Base-by-base conservation (phyloP, 1,284 basidiomycete species). In the Ganoderma boninense region DNA sequence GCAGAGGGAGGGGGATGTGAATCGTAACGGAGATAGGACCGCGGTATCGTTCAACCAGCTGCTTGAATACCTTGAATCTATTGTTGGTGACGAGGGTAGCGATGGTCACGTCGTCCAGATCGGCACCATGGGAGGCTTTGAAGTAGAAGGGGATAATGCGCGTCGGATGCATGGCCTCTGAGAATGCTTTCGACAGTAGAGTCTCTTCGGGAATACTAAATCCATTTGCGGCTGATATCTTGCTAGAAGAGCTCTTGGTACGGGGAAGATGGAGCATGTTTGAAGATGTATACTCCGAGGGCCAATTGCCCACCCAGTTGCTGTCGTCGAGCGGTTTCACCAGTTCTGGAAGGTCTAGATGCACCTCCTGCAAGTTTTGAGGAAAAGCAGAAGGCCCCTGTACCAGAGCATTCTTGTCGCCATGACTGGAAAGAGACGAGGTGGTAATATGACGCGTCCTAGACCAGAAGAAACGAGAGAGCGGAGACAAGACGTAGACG, bases 11-110 rank as follows among this genome's bases (percentile, higher is more conserved):
- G 6, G 82, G 80, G 63, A 95, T 87, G 75, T 96, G 94, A 23
- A 96, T 86, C 0, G 94, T 90, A 2, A 92, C 95, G 18, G 94
- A 95, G 68, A 96, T 89, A 0, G 95, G 95, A 23, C 95, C 94
- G 84, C 88, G 84, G 78, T 95, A 95, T 18, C 85, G 86, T 77
- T 90, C 87, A 8, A 91, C 92, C 16, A 96, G 84, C 65, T 89
- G 87, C 18, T 84, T 83, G 76, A 96, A 89, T 26, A 92, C 91
- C 59, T 88, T 84, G 79, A 95, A 92, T 18, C 95, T 85, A 75
- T 94, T 92, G 77, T 87, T 89, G 1, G 95, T 96, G 40, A 96
- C 90, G 40, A 95, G 85, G 1, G 95, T 96, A 1, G 94, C 93
- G 68, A 96, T 89, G 1, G 95, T 95, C 61, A 96, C 89, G 73